Evolutionary conservation across 2,329 filamentous ascomycete genomes (phyloP), one percentile per base, ranked within the genome.

Genomic region (Cercospora janseana): DNA sequence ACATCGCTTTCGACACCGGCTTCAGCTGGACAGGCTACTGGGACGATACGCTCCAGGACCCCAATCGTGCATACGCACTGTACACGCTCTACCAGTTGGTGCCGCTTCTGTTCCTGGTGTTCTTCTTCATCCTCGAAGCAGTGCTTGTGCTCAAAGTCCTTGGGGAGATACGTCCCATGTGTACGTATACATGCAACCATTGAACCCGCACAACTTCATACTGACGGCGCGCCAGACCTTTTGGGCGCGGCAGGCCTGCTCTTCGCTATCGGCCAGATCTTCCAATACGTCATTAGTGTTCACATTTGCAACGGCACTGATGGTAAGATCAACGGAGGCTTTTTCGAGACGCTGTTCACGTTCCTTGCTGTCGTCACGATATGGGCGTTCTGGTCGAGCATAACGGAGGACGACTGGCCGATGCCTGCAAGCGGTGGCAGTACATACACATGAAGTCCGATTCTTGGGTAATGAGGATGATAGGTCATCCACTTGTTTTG

Each of bases 361-460:
- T 76, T 96, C 1, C 73, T 92, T 9, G 79, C 91, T 0, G 89
- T 98, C 4, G 78, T 88, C 13, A 82, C 82, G 72, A 74, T 96
- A 58, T 98, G 93, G 91, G 71, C 88, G 50, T 98, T 98, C 77
- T 98, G 93, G 93, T 95, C 90, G 38, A 96, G 90, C 73, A 98
- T 98, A 63, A 98, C 93, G 12, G 93, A 98, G 72, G 93, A 98
- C 65, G 92, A 96, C 74, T 98, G 93, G 93, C 89, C 91, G 2
- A 76, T 80, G 69, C 75, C 78, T 13, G 65, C 66, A 6, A 62
- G 65, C 24, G 67, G 67, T 3, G 65, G 66, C 6, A 71, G 67
- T 56, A 64, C 68, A 23, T 74, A 74, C 58, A 68, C 67, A 18
- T 65, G 54, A 51, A 37, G 16, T 47, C 20, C 20, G n/a, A 16